Base-by-base conservation (phyloP, 2,329 filamentous ascomycete genomes). In the Lomentospora prolificans region DNA sequence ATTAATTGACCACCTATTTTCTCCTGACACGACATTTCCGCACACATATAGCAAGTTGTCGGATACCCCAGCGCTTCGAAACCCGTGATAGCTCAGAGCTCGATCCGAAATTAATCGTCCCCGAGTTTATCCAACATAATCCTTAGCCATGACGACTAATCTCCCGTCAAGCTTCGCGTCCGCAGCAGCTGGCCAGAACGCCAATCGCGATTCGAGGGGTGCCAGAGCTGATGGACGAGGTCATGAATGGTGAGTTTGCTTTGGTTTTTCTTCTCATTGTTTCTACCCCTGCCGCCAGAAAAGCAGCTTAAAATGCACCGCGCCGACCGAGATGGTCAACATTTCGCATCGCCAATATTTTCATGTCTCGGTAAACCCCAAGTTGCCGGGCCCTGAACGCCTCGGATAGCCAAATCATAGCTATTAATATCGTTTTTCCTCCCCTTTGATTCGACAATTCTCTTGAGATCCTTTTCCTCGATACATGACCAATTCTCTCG, bases 131-230 rank as follows among this genome's bases (percentile, higher is more conserved):
- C 36, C 39, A 55, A n/a, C 53, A 28, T 28, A 55, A 50, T 55
- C 19, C 30, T 25, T 22, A 50, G 41, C 60, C 58, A 78, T 90
- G 86, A 81, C 86, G 75, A 82, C 84, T 69, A 85, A 87, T 75
- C 80, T 90, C 70, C 84, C 86, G 65, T 89, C 87, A 64, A 90
- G 86, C 78, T 91, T 91, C 74, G 87, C 87, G 69, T 90, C 87
- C 67, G 87, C 87, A 65, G 87, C 87, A 63, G 87, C 87, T 69
- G 87, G 87, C 70, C 86, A 89, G 70, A 84, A 79, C 64, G 74
- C 76, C 68, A 83, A 69, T 72, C 81, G 78, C 69, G 81, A 80
- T 70, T 69, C 75, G 64, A 78, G 77, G 73, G 72, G 71, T 72
- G 81, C 77, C 68, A 82, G 79, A 72, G 75, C 69, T 65, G 81